Percentiles rank a stretch among this genome's conserved stretches.
These are phyloP conservation scores for Globisporangium uncinulatum DNA, from an alignment of 352 stramenopile genomes.

Conservation along the genomic window DNA sequence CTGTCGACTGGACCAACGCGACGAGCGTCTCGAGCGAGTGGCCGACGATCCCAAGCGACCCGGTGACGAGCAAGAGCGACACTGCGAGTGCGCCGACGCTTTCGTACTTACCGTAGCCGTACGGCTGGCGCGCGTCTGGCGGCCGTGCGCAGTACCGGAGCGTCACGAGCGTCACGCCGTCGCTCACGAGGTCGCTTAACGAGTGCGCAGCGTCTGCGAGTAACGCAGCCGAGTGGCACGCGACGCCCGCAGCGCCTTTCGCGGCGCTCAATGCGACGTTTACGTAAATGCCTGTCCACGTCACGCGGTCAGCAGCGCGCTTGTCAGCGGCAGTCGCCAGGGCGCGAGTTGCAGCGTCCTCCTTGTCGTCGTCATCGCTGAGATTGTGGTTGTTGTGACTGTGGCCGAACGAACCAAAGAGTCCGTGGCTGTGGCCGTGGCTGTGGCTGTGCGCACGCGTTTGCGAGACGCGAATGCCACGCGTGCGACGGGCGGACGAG, in stretches of 20 bases:
- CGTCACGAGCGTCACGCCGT: constrained; percentile 92
- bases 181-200: constrained; percentile 91
- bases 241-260: constrained; percentile 65
- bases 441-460: constrained; percentile 8
- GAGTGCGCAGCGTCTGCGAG: constrained; percentile 94
- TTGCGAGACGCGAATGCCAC: background rate
- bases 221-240: constrained; percentile 84
- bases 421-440: constrained; percentile 35
- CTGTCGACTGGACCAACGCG: constrained; percentile 29
- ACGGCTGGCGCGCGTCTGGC: constrained; percentile 86
- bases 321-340: constrained; percentile 31
- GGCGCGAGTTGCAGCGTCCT: constrained; percentile 19
- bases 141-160: constrained; percentile 89
- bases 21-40: constrained; percentile 67
- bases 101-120: constrained; percentile 77
- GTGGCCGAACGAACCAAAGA: constrained; percentile 17
- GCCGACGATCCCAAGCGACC: constrained; percentile 55
- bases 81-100: constrained; percentile 61
- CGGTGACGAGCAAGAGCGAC: constrained; percentile 54
- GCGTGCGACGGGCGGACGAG: background rate
- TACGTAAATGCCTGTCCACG: constrained; percentile 61
- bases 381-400: constrained; percentile 21
- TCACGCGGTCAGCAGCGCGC: constrained; percentile 52
- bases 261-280: constrained; percentile 61
- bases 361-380: constrained; percentile 21